These are phyloP conservation scores for Dendrobium huoshanense DNA, from an alignment of 106 monocot species.

Conservation along the genomic window DNA sequence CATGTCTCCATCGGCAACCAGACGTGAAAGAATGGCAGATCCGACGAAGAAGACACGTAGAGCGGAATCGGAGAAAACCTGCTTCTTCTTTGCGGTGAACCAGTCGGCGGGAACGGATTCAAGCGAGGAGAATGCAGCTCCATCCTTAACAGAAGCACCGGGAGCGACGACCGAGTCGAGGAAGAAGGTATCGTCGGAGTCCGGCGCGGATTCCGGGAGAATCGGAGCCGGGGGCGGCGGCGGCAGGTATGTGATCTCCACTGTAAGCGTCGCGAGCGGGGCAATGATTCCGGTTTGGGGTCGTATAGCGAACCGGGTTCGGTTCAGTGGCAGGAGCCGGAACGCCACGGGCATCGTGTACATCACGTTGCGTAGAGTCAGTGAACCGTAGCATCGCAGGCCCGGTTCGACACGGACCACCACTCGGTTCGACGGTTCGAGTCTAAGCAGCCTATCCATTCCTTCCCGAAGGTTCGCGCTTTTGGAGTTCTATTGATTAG, in stretches of 20 bases:
- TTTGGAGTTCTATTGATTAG: neutral
- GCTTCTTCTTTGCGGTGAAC: slow-evolving; percentile 49
- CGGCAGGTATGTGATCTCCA: slow-evolving; percentile 30
- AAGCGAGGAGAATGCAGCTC: neutral
- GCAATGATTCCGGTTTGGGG: slow-evolving; percentile 51
- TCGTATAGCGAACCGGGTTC: slow-evolving; percentile 20
- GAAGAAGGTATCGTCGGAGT: slow-evolving; percentile 28
- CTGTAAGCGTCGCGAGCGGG: slow-evolving; percentile 28
- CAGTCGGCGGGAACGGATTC: slow-evolving; percentile 43
- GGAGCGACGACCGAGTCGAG: slow-evolving; percentile 47
- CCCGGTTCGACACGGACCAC: slow-evolving; percentile 30
- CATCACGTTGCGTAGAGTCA: slow-evolving; percentile 54
- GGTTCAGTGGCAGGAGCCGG: slow-evolving; percentile 29
- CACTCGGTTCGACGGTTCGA: slow-evolving; percentile 45
- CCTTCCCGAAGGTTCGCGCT: neutral
- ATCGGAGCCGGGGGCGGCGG: neutral
- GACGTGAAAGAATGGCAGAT: slow-evolving; percentile 27
- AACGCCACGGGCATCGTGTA: slow-evolving; percentile 62
- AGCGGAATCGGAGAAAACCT: slow-evolving; percentile 39
- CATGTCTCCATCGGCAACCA: slow-evolving; percentile 26
- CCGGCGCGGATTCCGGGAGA: slow-evolving; percentile 16
- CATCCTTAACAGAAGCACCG: slow-evolving; percentile 26
- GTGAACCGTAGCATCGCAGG: slow-evolving; percentile 25
- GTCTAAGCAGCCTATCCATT: slow-evolving; percentile 43
- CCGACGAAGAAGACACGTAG: slow-evolving; percentile 33